phyloP scores from a whole-genome alignment of 1,139 yeast genomes.

The Taphrina flavorubra region DNA sequence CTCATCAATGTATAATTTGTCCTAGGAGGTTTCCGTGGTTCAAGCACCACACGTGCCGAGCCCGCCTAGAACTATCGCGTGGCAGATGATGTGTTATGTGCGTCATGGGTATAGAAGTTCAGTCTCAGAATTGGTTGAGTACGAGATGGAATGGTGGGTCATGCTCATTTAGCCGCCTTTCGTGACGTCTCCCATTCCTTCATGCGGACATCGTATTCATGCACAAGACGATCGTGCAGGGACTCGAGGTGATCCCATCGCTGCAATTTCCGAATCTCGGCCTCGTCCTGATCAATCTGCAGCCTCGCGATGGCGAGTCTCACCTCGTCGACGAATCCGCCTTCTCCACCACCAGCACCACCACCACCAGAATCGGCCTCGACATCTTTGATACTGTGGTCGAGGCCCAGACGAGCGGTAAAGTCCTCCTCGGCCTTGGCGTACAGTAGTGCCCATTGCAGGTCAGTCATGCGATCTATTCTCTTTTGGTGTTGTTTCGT shows the following conservation, averaged over 20 bases:
- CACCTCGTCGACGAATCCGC: conserved; percentile 31
- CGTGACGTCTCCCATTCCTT: conserved; percentile 1
- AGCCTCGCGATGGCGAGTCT: conserved; percentile 17
- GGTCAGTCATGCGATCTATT: conserved; percentile 20
- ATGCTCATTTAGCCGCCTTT: no score
- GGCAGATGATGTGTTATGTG: no score
- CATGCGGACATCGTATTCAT: conserved; percentile 2
- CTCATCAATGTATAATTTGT: no score
- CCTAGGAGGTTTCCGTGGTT: no score
- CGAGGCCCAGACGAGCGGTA: conserved; percentile 13
- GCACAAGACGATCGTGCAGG: conserved; percentile 15
- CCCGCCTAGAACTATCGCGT: no score
- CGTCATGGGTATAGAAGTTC: no score
- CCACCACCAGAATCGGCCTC: no score
- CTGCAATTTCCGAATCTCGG: conserved; percentile 16
- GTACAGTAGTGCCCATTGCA: conserved; percentile 15
- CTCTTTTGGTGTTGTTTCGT: conserved; percentile 21
- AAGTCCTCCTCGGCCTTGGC: conserved; percentile 39
- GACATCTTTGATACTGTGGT: no score
- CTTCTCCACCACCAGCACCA: not conserved
- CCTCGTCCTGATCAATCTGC: conserved; percentile 14
- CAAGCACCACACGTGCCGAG: no score
- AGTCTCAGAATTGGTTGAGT: no score
- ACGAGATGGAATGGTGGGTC: no score
- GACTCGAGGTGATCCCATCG: conserved; percentile 23